Conservation (phyloP, 2,329 filamentous ascomycete species). For the Helicocarpus griseus region DNA sequence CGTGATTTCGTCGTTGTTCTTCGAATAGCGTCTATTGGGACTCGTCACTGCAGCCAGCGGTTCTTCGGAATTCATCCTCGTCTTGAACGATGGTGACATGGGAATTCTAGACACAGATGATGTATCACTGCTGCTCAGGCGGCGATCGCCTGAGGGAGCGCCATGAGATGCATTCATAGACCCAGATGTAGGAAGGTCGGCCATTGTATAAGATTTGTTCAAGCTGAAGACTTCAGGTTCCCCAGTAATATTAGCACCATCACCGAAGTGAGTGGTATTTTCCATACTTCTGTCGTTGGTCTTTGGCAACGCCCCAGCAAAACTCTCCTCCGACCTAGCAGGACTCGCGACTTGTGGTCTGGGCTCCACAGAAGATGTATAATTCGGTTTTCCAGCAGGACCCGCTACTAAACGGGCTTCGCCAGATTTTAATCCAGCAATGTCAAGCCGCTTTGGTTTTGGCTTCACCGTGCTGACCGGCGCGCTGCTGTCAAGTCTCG, state of each 20-base stretch:
- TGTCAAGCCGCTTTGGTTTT: conserved; percentile 25
- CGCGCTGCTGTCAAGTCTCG: conserved; percentile 20
- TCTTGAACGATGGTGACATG: conserved; percentile 6
- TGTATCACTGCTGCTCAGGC: conserved; percentile 5
- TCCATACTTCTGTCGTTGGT: conserved; percentile 19
- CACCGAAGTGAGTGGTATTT: conserved; percentile 9
- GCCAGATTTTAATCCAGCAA: conserved; percentile 21
- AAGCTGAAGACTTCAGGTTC: background rate
- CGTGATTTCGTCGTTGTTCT: conserved; percentile 5
- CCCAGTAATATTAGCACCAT: background rate
- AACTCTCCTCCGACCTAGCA: conserved; percentile 30
- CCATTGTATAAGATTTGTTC: background rate
- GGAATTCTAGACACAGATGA: conserved; percentile 11
- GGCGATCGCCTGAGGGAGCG: conserved; percentile 5
- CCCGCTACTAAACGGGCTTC: conserved; percentile 13
- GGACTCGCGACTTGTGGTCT: conserved; percentile 18
- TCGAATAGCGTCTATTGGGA: conserved; percentile 7
- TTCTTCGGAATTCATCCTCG: conserved; percentile 8
- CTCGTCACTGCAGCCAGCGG: conserved; percentile 4
- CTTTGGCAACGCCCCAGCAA: conserved; percentile 41
- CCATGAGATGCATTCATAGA: background rate
- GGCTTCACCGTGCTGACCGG: conserved; percentile 23
- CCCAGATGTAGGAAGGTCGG: background rate
- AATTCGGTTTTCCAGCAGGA: conserved; percentile 20
- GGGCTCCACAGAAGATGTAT: conserved; percentile 9